phyloP scores from a whole-genome alignment of 2,329 filamentous ascomycete genomes.

The Cladophialophora psammophila region DNA sequence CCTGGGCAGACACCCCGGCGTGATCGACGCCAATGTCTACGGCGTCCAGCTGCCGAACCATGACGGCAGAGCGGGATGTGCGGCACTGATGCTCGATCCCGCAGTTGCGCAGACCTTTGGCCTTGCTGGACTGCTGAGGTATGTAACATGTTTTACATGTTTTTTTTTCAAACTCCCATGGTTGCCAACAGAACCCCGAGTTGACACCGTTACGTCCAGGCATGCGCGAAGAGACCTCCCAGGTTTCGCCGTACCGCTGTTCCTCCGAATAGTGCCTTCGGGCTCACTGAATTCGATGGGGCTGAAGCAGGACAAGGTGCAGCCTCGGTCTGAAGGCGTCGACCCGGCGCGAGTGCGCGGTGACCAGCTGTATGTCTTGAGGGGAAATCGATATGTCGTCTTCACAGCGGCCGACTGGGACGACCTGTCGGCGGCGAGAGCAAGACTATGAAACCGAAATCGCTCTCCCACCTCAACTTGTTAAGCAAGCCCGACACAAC shows the following conservation, averaged over 20 bases:
- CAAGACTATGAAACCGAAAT: not conserved
- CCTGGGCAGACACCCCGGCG: constrained; percentile 68
- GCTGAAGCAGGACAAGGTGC: constrained; percentile 80
- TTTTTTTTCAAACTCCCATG: not conserved
- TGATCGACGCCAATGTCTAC: constrained; percentile 84
- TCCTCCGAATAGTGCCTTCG: constrained; percentile 67
- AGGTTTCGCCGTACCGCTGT: constrained; percentile 76
- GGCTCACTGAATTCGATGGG: constrained; percentile 70
- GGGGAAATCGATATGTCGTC: not conserved
- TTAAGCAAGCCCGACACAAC: too few relatives aligned
- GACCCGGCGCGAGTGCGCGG: constrained; percentile 19
- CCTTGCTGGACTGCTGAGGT: constrained; percentile 65
- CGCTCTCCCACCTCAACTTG: too few relatives aligned
- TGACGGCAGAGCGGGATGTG: constrained; percentile 85
- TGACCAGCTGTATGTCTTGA: not conserved
- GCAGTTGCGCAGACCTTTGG: constrained; percentile 60
- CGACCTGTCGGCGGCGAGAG: not conserved
- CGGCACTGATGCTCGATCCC: constrained; percentile 65
- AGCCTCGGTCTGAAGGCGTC: constrained; percentile 52
- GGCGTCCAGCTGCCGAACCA: constrained; percentile 79
- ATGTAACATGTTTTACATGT: constrained; percentile 58
- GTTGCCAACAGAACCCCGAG: too few relatives aligned
- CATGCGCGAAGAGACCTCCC: constrained; percentile 63
- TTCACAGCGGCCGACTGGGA: not conserved
- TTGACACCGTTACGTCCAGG: not conserved